Base-by-base conservation (phyloP, 1,139 yeast genomes). In the Zygoascus meyerae region DNA sequence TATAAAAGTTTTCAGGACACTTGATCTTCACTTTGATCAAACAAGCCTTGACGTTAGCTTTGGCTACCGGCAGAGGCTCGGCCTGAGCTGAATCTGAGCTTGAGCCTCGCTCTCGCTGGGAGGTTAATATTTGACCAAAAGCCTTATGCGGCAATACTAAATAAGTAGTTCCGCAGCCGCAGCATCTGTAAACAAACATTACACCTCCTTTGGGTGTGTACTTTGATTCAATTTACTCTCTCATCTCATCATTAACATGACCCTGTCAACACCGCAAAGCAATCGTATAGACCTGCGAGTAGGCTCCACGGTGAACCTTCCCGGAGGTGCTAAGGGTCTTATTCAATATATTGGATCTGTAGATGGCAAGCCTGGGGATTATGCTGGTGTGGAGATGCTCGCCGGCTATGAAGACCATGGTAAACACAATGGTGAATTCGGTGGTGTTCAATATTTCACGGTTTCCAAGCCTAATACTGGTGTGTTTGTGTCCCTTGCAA, bases 361-460 rank as follows among this genome's bases (percentile, higher is more conserved):
- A 17, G 76, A 79, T 30, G 84, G 83, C 28, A 87, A 86, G 58
- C 65, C 68, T 5, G 96, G 96, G 0, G 69, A 73, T n/a, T 92
- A 83, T 68, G 96, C 90, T 3, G 98, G 98, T 1, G 75, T 92
- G 3, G 97, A 92, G 62, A 69, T 92, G 41, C 59, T 75, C 9
- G 90, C 86, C 2, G 78, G 83, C 4, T 81, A 83, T 16, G 69
- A 73, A 1, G 59, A 59, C 4, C 71, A 79, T 42, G 98, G 98
- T 10, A 84, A 86, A 61, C 89, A 92, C 60, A 75, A 78, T 55
- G 98, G 98, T 7, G 70, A 72, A 26, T 77, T 79, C 42, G 74
- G 79, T 40, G 94, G 56, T 16, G 58, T 66, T 5, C 62, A 66
- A 39, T 87, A 87, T 64, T 89, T 89, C 61, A 64, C 64, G 2